Conservation (phyloP, 2,329 filamentous ascomycete species). For the Penicillium freii region DNA sequence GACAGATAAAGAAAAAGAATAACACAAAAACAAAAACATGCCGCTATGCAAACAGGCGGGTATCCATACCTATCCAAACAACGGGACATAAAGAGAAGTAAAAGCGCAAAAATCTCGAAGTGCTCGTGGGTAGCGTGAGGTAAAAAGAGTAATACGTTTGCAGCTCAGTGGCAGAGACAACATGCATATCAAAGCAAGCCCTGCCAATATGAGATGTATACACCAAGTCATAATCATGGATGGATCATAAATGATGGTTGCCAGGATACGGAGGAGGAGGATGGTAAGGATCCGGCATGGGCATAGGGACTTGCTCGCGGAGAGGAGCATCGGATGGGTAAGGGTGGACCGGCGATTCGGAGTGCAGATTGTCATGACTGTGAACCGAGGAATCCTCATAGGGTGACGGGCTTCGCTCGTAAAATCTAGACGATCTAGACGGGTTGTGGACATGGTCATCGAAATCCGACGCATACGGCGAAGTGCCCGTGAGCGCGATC, state of each 20-base stretch:
- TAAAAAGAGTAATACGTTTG: slow-evolving; percentile 4
- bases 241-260: slow-evolving; percentile 18
- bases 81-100: slow-evolving; percentile 4
- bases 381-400: slow-evolving; percentile 18
- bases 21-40: slow-evolving; percentile 9
- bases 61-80: slow-evolving; percentile 22
- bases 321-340: slow-evolving; percentile 27
- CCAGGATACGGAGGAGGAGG: slow-evolving; percentile 28
- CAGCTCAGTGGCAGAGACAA: not conserved
- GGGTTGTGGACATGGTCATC: slow-evolving; percentile 20
- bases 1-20: not conserved
- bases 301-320: slow-evolving; percentile 32
- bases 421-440: slow-evolving; percentile 10
- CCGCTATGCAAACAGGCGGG: slow-evolving; percentile 17
- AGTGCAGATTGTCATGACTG: slow-evolving; percentile 7
- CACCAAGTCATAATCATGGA: slow-evolving; percentile 7
- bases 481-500: slow-evolving; percentile 20
- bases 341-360: slow-evolving; percentile 7
- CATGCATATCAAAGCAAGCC: not conserved
- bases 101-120: slow-evolving; percentile 1
- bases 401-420: slow-evolving; percentile 13
- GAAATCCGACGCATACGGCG: slow-evolving; percentile 20
- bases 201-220: not conserved
- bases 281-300: slow-evolving; percentile 32
- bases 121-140: slow-evolving; percentile 25